Evolutionary conservation across 2,329 filamentous ascomycete genomes (phyloP).

Genomic region (Penicillium expansum): DNA sequence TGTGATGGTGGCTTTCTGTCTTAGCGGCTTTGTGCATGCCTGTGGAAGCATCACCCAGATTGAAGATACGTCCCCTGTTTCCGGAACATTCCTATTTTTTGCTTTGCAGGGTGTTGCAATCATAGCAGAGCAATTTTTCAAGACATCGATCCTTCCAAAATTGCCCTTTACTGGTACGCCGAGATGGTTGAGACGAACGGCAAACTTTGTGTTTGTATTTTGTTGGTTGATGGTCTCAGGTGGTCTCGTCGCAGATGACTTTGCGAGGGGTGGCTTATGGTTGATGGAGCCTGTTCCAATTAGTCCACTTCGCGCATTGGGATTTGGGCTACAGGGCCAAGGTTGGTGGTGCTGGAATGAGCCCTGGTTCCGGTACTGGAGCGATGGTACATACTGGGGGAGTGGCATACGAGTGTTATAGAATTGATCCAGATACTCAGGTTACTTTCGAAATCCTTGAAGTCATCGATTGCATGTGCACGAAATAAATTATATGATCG

Average conservation of each 20-base stretch:
- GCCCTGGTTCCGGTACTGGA: constrained; percentile 57
- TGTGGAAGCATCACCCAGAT: constrained; percentile 66
- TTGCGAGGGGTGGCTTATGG: constrained; percentile 72
- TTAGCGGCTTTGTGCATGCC: constrained; percentile 59
- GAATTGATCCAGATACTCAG: background rate
- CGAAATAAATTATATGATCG: background rate
- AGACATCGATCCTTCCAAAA: constrained; percentile 36
- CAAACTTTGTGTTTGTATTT: constrained; percentile 62
- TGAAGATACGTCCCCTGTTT: constrained; percentile 56
- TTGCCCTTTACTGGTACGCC: constrained; percentile 42
- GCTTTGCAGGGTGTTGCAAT: constrained; percentile 66
- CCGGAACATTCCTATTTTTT: constrained; percentile 66
- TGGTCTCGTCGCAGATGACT: constrained; percentile 69
- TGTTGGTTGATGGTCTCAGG: constrained; percentile 68
- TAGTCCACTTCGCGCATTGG: constrained; percentile 65
- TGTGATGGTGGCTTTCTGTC: constrained; percentile 31
- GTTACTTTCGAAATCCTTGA: background rate
- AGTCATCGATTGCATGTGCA: background rate
- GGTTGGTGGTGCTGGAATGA: constrained; percentile 66
- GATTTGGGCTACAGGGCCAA: constrained; percentile 60
- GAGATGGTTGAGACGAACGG: constrained; percentile 46
- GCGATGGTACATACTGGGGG: constrained; percentile 63
- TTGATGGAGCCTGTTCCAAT: constrained; percentile 78
- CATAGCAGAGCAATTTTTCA: constrained; percentile 53
- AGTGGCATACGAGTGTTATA: constrained; percentile 46